These are phyloP conservation scores for Ilex asprella DNA, from an alignment of 257 asterid genomes.

Conservation along the genomic window DNA sequence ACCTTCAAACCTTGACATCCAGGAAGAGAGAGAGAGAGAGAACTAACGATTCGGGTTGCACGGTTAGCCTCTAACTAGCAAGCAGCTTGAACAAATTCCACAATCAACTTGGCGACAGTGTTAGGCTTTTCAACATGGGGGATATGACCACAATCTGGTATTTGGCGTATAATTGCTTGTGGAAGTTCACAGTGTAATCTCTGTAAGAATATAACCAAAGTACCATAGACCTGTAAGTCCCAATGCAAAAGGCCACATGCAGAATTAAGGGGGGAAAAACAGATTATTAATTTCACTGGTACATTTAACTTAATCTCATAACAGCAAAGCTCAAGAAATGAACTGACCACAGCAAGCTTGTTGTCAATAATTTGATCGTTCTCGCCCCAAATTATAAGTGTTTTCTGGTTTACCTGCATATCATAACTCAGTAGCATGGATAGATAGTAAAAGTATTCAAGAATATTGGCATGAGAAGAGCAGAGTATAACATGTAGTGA, in stretches of 20 bases:
- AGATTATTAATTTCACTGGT: background rate
- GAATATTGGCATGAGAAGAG: too few relatives aligned
- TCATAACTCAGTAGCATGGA: conserved; percentile 1
- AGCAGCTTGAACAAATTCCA: conserved; percentile 39
- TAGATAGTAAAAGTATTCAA: background rate
- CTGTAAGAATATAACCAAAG: conserved; percentile 22
- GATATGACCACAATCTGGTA: conserved; percentile 82
- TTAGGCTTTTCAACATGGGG: conserved; percentile 90
- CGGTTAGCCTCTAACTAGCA: background rate
- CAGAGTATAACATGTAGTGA: background rate
- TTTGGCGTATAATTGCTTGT: conserved; percentile 60
- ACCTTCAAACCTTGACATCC: background rate
- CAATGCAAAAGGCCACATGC: too few relatives aligned
- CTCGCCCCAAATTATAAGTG: conserved; percentile 94
- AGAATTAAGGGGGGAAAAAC: too few relatives aligned
- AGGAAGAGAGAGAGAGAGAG: background rate
- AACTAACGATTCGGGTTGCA: too few relatives aligned
- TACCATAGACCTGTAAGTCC: background rate
- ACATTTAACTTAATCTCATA: background rate
- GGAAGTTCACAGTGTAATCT: conserved; percentile 76
- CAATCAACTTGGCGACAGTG: conserved; percentile 57
- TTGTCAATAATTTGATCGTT: conserved; percentile 76
- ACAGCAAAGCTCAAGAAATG: conserved; percentile 2
- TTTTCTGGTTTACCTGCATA: conserved; percentile 72
- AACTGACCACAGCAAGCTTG: conserved; percentile 72